Base-by-base conservation (phyloP, 2,329 filamentous ascomycete species). In the Didymella sp. region DNA sequence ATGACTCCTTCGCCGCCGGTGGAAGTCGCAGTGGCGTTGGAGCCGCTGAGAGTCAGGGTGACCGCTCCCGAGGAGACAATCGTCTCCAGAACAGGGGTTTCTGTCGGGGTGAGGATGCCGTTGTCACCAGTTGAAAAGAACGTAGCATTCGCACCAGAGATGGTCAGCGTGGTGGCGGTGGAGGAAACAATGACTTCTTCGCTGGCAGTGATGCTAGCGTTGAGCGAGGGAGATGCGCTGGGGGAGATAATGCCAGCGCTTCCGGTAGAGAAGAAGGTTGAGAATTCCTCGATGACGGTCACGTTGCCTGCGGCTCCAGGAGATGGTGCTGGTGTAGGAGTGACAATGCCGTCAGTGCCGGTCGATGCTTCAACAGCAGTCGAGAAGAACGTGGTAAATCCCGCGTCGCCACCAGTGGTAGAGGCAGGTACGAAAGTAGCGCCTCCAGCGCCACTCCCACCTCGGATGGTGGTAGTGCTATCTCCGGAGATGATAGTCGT, bases 391-490 rank as follows among this genome's bases (percentile, higher is more conserved):
- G 64, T 69, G 0, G 69, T 66, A n/a, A 70, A 49, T 5, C 51
- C 63, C 7, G 38, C 62, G n/a, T 54, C 61, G 15, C 58, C 66
- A 22, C 58, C 49, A 4, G 72, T 74, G 1, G 63, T 67, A 9
- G 62, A 61, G 3, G 70, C 70, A 37, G 66, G 56, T n/a, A 72
- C 64, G 37, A 63, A 56, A 0, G 61, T 66, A n/a, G 68, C 69
- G n/a, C 59, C 44, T 7, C 58, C 45, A 1, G 53, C 4, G 6
- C 61, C 61, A 8, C 64, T 62, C 11, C 38, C 60, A 12, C 64
- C 61, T 7, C 45, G 65, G 19, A 62, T 48, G 30, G 54, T 62
- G 9, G 42, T 51, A 22, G 66, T 71, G 9, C 57, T 58, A 12
- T 60, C 63, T 11, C 70, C 69, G 15, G 62, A 67, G 25, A 70